Percentiles rank a stretch among this genome's conserved stretches.
Evolutionary conservation across 441 rosid species (phyloP).

Genomic region (Bruguiera hainesii): DNA sequence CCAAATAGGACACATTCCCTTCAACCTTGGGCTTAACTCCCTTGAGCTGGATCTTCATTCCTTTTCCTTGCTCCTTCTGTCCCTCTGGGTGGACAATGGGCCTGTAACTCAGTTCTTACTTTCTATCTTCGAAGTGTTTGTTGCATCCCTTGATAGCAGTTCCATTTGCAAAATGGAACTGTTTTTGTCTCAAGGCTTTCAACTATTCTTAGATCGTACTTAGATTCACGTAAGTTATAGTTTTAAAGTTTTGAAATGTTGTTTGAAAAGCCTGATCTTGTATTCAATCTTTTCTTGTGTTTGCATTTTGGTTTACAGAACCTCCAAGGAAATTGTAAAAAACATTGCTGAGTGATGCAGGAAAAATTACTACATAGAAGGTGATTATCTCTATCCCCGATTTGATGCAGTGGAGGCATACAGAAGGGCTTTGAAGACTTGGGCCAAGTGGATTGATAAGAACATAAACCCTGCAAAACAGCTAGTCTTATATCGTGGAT

Average conservation of each 20-base stretch:
- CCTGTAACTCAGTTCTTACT: too few species aligned
- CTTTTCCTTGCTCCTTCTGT: background rate
- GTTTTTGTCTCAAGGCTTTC: too few species aligned
- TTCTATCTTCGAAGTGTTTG: too few species aligned
- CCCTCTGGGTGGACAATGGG: too few species aligned
- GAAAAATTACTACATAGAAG: constrained; percentile 89
- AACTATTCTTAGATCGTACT: too few species aligned
- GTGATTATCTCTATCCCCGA: constrained; percentile 71
- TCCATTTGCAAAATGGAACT: too few species aligned
- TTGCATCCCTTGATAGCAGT: too few species aligned
- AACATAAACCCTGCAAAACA: constrained; percentile 53
- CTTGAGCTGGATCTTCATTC: background rate
- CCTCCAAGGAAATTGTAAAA: constrained; percentile 16
- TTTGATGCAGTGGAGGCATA: constrained; percentile 87
- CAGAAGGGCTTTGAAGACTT: constrained; percentile 71
- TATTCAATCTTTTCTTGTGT: background rate
- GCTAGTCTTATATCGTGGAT: constrained; percentile 84
- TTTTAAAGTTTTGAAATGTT: too few species aligned
- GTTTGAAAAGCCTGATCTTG: too few species aligned
- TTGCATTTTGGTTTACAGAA: background rate
- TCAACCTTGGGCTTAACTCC: background rate
- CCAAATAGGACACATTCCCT: too few species aligned
- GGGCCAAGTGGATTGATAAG: constrained; percentile 77
- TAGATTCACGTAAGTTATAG: too few species aligned
- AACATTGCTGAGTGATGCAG: constrained; percentile 40